Evolutionary conservation across 495 filamentous ascomycete species (phyloP).

Genomic region (Aspergillus leporis): DNA sequence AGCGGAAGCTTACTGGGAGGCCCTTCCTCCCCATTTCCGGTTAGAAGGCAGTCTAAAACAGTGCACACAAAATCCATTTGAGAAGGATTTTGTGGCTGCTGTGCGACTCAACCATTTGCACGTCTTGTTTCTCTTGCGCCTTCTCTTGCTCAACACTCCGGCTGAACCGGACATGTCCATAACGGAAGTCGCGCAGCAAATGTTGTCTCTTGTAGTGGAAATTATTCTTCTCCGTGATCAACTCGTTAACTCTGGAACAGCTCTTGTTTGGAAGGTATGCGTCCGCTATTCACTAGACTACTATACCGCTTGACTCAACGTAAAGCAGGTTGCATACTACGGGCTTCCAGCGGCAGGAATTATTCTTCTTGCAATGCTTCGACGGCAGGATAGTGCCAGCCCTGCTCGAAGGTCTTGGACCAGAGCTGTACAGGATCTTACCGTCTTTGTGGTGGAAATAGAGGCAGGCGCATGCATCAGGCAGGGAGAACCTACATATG

Average conservation of each 20-base stretch:
- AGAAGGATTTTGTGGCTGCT: slow-evolving; percentile 36
- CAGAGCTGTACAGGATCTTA: slow-evolving; percentile 35
- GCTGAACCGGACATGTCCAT: slow-evolving; percentile 35
- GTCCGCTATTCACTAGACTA: neutral
- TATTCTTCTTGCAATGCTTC: slow-evolving; percentile 36
- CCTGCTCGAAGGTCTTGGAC: slow-evolving; percentile 20
- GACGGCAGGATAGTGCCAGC: slow-evolving; percentile 18
- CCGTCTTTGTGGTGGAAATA: slow-evolving; percentile 41
- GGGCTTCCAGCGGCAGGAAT: slow-evolving; percentile 45
- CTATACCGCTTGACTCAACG: neutral
- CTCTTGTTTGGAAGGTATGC: slow-evolving; percentile 45
- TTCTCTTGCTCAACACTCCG: slow-evolving; percentile 30
- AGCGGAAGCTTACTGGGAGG: slow-evolving; percentile 29
- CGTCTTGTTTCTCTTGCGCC: slow-evolving; percentile 38
- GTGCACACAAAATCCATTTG: slow-evolving; percentile 27
- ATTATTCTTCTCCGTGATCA: slow-evolving; percentile 39
- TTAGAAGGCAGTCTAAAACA: slow-evolving; percentile 31
- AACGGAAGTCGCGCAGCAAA: slow-evolving; percentile 33
- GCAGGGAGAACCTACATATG: slow-evolving; percentile 38
- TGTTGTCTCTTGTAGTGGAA: slow-evolving; percentile 39
- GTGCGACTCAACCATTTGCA: slow-evolving; percentile 44
- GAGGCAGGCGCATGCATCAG: slow-evolving; percentile 36
- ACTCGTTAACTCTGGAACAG: slow-evolving; percentile 40
- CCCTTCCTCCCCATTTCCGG: slow-evolving; percentile 29
- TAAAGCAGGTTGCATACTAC: slow-evolving; percentile 38